phyloP scores from a whole-genome alignment of 208 protist genomes.

The Crithidia mellificae region DNA sequence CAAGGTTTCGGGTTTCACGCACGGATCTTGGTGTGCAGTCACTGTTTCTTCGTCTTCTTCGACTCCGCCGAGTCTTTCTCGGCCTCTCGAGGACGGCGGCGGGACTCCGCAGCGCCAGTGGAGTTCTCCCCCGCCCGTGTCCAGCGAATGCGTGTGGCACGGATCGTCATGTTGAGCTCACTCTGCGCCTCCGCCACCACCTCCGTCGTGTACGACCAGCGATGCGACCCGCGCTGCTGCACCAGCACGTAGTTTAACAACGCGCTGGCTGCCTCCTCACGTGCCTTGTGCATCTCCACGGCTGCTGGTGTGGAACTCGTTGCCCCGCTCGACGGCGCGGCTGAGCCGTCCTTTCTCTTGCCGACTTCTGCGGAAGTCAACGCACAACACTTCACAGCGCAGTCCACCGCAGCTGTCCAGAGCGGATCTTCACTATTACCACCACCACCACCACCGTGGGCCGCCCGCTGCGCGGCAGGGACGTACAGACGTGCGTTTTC shows the following conservation, averaged over 20 bases:
- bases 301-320: conserved; percentile 6
- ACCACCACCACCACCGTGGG: conserved; percentile 13
- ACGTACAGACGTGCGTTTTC: conserved; percentile 50
- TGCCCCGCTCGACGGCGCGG: not conserved
- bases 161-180: conserved; percentile 72
- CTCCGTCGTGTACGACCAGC: conserved; percentile 49
- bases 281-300: conserved; percentile 12
- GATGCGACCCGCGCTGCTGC: conserved; percentile 42
- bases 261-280: conserved; percentile 22
- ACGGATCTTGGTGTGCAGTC: too few relatives aligned
- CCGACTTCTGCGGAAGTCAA: not conserved
- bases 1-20: too few relatives aligned
- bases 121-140: not conserved
- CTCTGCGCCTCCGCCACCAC: conserved; percentile 51
- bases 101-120: not conserved
- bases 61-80: not conserved
- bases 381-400: conserved; percentile 7
- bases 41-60: conserved; percentile 3
- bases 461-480: conserved; percentile 5
- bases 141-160: conserved; percentile 70
- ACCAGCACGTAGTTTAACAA: conserved; percentile 33
- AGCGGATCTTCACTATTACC: too few relatives aligned
- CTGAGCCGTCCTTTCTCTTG: not conserved
- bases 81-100: conserved; percentile 13
- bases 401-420: conserved; percentile 16